A percentile compares a stretch with the other conserved stretches of the same genome.
phyloP scores from a whole-genome alignment of 1,284 basidiomycete species.

The Ustilago sp. region DNA sequence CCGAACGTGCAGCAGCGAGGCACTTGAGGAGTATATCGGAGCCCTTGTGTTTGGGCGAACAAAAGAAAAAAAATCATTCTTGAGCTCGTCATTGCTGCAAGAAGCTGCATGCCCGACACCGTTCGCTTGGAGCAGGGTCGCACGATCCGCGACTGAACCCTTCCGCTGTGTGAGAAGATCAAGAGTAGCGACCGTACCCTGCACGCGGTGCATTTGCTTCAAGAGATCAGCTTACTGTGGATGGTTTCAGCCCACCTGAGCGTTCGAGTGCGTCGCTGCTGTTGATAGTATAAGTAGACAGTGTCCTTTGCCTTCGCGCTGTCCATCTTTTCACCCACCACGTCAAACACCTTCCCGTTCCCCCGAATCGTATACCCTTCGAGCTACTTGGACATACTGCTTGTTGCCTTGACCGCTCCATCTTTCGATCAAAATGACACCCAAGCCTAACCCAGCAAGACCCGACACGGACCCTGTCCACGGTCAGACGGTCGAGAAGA shows the following conservation, averaged over 20 bases:
- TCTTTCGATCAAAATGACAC: slow-evolving; percentile 26
- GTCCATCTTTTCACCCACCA: not conserved
- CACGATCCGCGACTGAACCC: slow-evolving; percentile 42
- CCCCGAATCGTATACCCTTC: not conserved
- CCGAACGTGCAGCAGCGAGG: not conserved
- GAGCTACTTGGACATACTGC: not conserved
- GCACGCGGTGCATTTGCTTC: not conserved
- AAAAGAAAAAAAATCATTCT: not conserved
- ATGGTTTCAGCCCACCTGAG: not conserved
- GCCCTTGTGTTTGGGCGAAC: not conserved
- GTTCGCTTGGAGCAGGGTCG: slow-evolving; percentile 1
- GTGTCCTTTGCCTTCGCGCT: not conserved
- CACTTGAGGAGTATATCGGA: not conserved
- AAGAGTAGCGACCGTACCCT: slow-evolving; percentile 9
- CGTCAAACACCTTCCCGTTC: not conserved
- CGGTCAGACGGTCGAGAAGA: slow-evolving; percentile 53
- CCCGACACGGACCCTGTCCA: slow-evolving; percentile 57
- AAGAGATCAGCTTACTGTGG: too few species aligned
- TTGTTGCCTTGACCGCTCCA: not conserved
- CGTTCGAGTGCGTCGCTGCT: not conserved
- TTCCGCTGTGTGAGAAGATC: slow-evolving; percentile 3
- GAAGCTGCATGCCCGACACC: slow-evolving; percentile 15
- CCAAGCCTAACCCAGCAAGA: slow-evolving; percentile 50
- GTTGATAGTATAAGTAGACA: slow-evolving; percentile 13
- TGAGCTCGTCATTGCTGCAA: slow-evolving; percentile 37